These are phyloP conservation scores for sunflower (Helianthus annuus) DNA, from an alignment of 129 eudicot genomes.

Conservation along the genomic window DNA sequence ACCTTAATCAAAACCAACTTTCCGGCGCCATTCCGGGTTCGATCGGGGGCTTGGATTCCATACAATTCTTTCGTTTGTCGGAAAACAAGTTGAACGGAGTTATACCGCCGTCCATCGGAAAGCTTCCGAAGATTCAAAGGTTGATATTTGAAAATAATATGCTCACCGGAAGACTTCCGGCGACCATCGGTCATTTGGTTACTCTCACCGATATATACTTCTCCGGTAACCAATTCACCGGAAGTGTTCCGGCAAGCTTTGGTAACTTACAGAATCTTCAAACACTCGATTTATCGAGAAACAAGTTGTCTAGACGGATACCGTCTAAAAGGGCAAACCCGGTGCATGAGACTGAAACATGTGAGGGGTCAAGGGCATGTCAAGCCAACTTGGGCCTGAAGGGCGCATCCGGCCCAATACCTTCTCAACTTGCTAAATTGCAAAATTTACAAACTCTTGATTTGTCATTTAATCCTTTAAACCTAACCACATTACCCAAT, in stretches of 20 bases:
- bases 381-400: too few species aligned
- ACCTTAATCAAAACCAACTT: slow-evolving; percentile 61
- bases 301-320: slow-evolving; percentile 50
- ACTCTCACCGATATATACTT: slow-evolving; percentile 54
- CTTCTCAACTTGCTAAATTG: slow-evolving; percentile 51
- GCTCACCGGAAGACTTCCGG: slow-evolving; percentile 67
- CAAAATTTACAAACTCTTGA: slow-evolving; percentile 51
- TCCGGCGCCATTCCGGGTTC: slow-evolving; percentile 68
- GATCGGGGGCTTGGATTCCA: slow-evolving; percentile 42
- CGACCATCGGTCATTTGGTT: slow-evolving; percentile 55
- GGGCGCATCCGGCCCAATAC: slow-evolving; percentile 37
- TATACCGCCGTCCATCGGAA: slow-evolving; percentile 62
- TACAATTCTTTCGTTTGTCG: slow-evolving; percentile 50
- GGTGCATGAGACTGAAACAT: too few species aligned
- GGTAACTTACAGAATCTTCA: slow-evolving; percentile 52
- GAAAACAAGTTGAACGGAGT: slow-evolving; percentile 54
- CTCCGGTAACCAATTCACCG: slow-evolving; percentile 59
- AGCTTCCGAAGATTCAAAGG: slow-evolving; percentile 53
- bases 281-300: slow-evolving; percentile 62
- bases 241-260: slow-evolving; percentile 64
- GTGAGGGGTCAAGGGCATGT: too few species aligned
- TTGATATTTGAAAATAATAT: slow-evolving; percentile 65
- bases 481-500: slow-evolving; percentile 41
- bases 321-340: slow-evolving; percentile 31
- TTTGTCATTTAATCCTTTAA: slow-evolving; percentile 64